phyloP scores from a whole-genome alignment of 495 filamentous ascomycete species.

The Hypoxylon crocopeplum region DNA sequence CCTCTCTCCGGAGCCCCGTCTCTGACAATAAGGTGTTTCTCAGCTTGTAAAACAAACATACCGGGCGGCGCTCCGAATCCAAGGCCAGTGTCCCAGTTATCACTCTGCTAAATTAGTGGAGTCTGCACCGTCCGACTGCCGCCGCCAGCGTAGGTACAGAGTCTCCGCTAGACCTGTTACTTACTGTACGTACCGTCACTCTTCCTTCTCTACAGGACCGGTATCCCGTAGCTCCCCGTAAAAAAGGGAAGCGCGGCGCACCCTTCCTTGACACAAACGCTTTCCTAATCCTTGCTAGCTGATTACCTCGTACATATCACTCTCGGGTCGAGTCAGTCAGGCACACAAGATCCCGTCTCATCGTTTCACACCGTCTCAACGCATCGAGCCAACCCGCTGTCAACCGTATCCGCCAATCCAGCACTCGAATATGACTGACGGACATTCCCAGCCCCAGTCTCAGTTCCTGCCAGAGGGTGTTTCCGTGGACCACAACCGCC shows the following conservation, averaged over 20 bases:
- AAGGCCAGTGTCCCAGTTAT: constrained; percentile 1
- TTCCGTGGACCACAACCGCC: constrained; percentile 22
- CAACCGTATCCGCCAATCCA: constrained; percentile 18
- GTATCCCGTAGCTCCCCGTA: constrained; percentile 27
- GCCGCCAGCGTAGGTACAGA: constrained; percentile 3
- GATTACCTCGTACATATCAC: constrained; percentile 18
- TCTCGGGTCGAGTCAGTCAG: constrained; percentile 33
- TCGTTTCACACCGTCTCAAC: constrained; percentile 34
- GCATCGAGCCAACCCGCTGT: constrained; percentile 26
- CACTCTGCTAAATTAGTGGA: constrained; percentile 17
- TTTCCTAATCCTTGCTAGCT: constrained; percentile 38
- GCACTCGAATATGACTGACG: constrained; percentile 30
- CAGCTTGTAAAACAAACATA: constrained; percentile 2
- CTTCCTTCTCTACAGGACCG: constrained; percentile 8
- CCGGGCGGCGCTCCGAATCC: constrained; percentile 20
- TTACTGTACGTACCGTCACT: constrained; percentile 14
- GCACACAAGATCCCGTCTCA: constrained; percentile 30
- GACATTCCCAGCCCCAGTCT: constrained; percentile 29
- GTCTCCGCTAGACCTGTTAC: no score
- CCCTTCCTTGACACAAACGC: constrained; percentile 27
- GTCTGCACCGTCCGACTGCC: constrained; percentile 20
- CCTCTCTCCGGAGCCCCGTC: constrained; percentile 16
- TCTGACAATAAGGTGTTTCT: constrained; percentile 10
- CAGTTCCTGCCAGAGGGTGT: constrained; percentile 26
- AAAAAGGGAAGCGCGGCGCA: constrained; percentile 11